phyloP scores from a whole-genome alignment of 225 moss, liverwort and hornwort genomes.

The Rhytidiadelphus loreus region DNA sequence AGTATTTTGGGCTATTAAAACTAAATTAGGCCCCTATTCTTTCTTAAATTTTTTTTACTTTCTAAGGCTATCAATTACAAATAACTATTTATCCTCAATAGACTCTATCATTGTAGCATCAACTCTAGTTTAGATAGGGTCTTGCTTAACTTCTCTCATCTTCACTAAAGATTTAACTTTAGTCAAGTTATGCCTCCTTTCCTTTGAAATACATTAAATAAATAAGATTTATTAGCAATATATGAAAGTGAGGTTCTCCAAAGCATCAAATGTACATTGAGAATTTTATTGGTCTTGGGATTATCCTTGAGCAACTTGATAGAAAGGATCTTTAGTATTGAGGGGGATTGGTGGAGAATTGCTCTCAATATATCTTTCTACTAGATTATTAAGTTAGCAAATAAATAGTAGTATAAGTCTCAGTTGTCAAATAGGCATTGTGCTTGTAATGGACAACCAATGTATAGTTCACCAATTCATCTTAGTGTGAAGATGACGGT shows the following conservation, averaged over 20 bases:
- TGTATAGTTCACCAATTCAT: neutral
- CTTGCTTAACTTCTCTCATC: no score
- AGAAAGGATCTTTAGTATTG: neutral
- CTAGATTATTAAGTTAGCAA: neutral
- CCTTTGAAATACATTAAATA: neutral
- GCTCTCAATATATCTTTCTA: neutral
- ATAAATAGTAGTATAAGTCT: neutral
- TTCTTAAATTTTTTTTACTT: neutral
- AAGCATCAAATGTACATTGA: neutral
- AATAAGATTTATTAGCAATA: neutral
- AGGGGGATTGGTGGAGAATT: neutral
- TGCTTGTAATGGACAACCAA: fast-evolving
- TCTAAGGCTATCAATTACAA: fast-evolving
- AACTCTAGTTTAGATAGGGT: neutral
- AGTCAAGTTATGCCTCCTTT: fast-evolving
- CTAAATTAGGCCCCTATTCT: neutral
- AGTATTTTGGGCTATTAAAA: constrained; percentile 19
- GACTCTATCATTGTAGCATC: neutral
- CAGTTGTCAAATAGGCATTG: neutral
- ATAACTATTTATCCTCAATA: neutral
- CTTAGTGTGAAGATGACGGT: neutral
- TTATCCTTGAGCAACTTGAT: neutral
- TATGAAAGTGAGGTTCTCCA: neutral
- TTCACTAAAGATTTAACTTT: neutral
- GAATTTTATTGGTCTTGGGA: neutral